A percentile compares a stretch with the other conserved stretches of the same genome.
phyloP scores from a whole-genome alignment of 768 basidiomycete genomes.

The Pulveroboletus sp. region DNA sequence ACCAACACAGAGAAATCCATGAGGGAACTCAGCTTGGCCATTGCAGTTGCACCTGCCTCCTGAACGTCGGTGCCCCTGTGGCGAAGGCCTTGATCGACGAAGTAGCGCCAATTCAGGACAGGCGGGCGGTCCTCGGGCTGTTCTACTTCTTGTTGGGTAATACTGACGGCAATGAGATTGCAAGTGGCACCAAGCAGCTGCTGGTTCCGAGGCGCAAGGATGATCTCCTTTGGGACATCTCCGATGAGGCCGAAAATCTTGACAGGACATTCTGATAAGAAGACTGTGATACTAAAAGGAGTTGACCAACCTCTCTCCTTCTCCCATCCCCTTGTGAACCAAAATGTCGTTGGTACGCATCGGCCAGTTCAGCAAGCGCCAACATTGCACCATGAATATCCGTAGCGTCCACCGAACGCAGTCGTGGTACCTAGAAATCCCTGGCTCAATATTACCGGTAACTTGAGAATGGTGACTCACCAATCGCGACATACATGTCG shows the following conservation, averaged over 20 bases:
- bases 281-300: background rate
- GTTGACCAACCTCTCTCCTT: conserved; percentile 43
- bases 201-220: conserved; percentile 68
- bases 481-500: conserved; percentile 45
- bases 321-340: conserved; percentile 32
- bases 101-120: conserved; percentile 60
- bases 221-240: conserved; percentile 51
- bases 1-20: conserved; percentile 63
- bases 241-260: conserved; percentile 68
- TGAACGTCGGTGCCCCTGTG: conserved; percentile 65
- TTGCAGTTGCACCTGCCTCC: conserved; percentile 69
- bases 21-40: conserved; percentile 67
- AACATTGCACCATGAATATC: conserved; percentile 84
- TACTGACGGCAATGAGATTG: conserved; percentile 59
- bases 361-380: conserved; percentile 69
- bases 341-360: conserved; percentile 44
- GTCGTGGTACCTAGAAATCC: conserved; percentile 46
- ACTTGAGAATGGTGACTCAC: conserved; percentile 41
- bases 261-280: background rate
- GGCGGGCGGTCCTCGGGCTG: conserved; percentile 35
- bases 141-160: conserved; percentile 58
- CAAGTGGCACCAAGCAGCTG: conserved; percentile 72
- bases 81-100: conserved; percentile 72
- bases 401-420: conserved; percentile 60
- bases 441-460: conserved; percentile 10